Percentiles rank a stretch among this genome's conserved stretches.
Conservation (phyloP, 2,329 filamentous ascomycete species). For the Ophiocordyceps camponoti-rufipedis region DNA sequence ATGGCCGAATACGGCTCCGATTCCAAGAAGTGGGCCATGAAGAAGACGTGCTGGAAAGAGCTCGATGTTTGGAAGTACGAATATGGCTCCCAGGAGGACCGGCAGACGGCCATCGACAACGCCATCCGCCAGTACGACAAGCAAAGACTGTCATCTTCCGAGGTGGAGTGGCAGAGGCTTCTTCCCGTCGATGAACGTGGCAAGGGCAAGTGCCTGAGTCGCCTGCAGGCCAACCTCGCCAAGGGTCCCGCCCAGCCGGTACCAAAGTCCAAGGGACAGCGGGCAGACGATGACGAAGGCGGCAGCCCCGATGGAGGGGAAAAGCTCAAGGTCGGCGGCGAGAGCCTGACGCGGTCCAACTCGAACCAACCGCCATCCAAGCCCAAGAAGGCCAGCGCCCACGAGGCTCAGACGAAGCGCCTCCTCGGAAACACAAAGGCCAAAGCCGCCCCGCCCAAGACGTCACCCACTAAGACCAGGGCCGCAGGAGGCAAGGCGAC, state of each 20-base stretch:
- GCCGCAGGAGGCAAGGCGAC: slow-evolving; percentile 13
- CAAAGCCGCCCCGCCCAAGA: slow-evolving; percentile 13
- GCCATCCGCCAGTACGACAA: slow-evolving; percentile 42
- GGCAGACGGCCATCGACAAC: slow-evolving; percentile 42
- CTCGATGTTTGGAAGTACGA: slow-evolving; percentile 45
- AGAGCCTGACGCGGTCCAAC: slow-evolving; percentile 28
- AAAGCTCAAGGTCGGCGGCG: slow-evolving; percentile 14
- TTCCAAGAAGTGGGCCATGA: slow-evolving; percentile 34
- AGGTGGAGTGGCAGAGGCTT: slow-evolving; percentile 44
- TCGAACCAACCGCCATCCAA: slow-evolving; percentile 33
- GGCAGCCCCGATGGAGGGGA: slow-evolving; percentile 10
- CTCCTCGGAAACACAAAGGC: slow-evolving; percentile 21
- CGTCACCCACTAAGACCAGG: slow-evolving; percentile 24
- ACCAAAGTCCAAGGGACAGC: slow-evolving; percentile 31
- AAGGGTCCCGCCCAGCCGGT: slow-evolving; percentile 27
- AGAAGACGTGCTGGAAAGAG: slow-evolving; percentile 42
- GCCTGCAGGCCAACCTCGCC: slow-evolving; percentile 39
- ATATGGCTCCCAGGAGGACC: slow-evolving; percentile 33
- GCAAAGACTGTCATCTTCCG: slow-evolving; percentile 33
- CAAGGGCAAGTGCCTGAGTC: slow-evolving; percentile 40
- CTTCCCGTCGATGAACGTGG: slow-evolving; percentile 38
- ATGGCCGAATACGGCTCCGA: slow-evolving; percentile 32
- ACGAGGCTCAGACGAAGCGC: slow-evolving; percentile 37
- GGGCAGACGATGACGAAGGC: slow-evolving; percentile 27
- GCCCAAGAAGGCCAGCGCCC: slow-evolving; percentile 36